These are phyloP conservation scores for Trichosporon asahii DNA, from an alignment of 1,284 basidiomycete genomes.

Conservation along the genomic window DNA sequence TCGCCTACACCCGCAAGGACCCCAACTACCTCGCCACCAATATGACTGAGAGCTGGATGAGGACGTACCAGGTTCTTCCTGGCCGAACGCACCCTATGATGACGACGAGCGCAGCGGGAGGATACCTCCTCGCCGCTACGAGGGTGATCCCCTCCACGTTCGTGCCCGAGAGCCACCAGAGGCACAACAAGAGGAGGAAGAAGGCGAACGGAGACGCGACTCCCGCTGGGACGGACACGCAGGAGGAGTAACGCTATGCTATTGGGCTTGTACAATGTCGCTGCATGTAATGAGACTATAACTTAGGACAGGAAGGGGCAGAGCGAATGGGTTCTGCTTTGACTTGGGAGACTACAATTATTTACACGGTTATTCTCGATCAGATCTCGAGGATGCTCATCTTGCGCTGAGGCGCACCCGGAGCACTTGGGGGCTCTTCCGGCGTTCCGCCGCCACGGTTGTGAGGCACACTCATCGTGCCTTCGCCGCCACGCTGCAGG, in stretches of 20 bases:
- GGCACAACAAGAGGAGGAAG: conserved; percentile 28
- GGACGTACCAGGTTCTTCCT: conserved; percentile 89
- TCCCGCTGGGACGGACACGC: not conserved
- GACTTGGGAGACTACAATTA: conserved; percentile 1
- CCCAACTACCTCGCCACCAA: conserved; percentile 72
- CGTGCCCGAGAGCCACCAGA: conserved; percentile 33
- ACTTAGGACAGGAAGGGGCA: not conserved
- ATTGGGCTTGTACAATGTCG: not conserved
- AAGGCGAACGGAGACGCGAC: conserved; percentile 19
- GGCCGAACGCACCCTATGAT: conserved; percentile 95
- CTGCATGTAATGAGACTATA: conserved; percentile 8
- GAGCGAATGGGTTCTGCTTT: not conserved
- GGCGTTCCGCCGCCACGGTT: conserved; percentile 22
- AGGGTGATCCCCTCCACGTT: conserved; percentile 60
- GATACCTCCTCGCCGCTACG: conserved; percentile 77
- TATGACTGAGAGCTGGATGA: conserved; percentile 82
- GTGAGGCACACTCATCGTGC: conserved; percentile 29
- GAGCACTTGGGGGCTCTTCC: conserved; percentile 16
- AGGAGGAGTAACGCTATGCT: not conserved
- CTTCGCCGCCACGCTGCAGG: conserved; percentile 27
- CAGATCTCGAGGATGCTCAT: conserved; percentile 4
- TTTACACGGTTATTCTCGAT: not conserved
- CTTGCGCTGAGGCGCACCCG: conserved; percentile 3
- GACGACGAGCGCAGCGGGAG: conserved; percentile 83
- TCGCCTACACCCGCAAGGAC: conserved; percentile 65